Conservation (phyloP, 2,329 filamentous ascomycete species). For the Xylariales sp. region DNA sequence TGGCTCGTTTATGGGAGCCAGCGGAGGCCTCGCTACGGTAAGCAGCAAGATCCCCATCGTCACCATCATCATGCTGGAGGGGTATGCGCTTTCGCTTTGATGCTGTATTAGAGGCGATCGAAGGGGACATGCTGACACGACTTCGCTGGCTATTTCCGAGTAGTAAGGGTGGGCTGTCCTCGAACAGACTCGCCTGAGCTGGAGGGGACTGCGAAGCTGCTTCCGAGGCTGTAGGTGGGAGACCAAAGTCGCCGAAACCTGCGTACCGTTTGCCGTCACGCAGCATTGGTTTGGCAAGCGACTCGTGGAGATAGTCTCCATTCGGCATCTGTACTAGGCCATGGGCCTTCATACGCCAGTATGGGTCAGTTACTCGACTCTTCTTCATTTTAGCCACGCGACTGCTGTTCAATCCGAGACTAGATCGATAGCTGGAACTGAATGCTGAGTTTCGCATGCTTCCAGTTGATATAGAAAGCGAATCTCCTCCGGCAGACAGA, state of each 20-base stretch:
- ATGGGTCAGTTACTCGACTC: conserved; percentile 25
- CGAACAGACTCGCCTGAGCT: conserved; percentile 5
- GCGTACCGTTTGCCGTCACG: conserved; percentile 35
- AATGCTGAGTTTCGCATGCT: conserved; percentile 28
- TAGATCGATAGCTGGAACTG: conserved; percentile 29
- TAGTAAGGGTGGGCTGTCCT: conserved; percentile 8
- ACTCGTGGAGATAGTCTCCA: conserved; percentile 48
- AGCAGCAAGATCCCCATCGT: conserved; percentile 18
- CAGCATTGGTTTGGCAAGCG: conserved; percentile 41
- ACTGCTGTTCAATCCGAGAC: conserved; percentile 27
- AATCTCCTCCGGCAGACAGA: conserved; percentile 20
- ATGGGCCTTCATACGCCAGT: conserved; percentile 31
- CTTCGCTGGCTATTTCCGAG: conserved; percentile 4
- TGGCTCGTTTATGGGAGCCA: conserved; percentile 19
- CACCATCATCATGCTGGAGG: conserved; percentile 4
- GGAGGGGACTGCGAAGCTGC: conserved; percentile 17
- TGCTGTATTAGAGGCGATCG: conserved; percentile 11
- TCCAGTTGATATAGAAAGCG: conserved; percentile 25
- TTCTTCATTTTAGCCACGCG: conserved; percentile 24
- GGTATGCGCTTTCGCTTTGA: conserved; percentile 22
- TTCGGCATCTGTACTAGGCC: conserved; percentile 47
- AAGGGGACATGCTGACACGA: conserved; percentile 17
- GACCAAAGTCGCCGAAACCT: conserved; percentile 32
- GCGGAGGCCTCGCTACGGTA: conserved; percentile 18
- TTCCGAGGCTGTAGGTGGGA: conserved; percentile 18